Evolutionary conservation across 2,329 filamentous ascomycete genomes (phyloP), one percentile per base, ranked within the genome.

Genomic region (Didymella segeticola): DNA sequence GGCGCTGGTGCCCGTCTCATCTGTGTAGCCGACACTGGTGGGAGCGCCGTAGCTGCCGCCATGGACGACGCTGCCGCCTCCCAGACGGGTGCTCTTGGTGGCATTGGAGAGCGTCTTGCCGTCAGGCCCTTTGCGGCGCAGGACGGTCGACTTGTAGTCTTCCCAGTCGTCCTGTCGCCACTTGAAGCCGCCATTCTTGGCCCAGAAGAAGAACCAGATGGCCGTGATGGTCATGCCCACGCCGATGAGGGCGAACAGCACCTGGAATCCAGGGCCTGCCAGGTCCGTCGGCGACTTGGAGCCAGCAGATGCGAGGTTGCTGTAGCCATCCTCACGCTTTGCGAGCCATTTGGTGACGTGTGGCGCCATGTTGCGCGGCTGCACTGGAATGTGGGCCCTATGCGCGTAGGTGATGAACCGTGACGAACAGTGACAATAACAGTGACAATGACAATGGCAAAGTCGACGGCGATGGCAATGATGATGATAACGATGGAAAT

Each of bases 131-230:
- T 89, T 92, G 47, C 93, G 89, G 34, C 95, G 85, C 38, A 99
- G 78, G 2, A 99, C 95, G 0, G 93, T 97, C 1, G 89, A 89
- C 75, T 98, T 98, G 85, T 99, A 99, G 70, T 99, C 95, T 5
- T 98, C 93, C 93, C 95, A 99, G 76, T 99, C 95, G 29, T 86
- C 82, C 59, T 96, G 46, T 80, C 84, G 83, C 82, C 92, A 98
- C 60, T 89, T 80, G 79, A 98, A 97, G 12, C 95, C 95, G 57
- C 95, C 95, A 66, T 98, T 96, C 78, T 90, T 93, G 52, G 93
- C 93, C 89, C 91, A 96, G 65, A 76, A 96, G 83, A 99, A 98
- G 83, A 99, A 97, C 93, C 95, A 99, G 70, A 98, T 91, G 20
- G 83, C 85, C 0, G 81, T 84, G 3, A 90, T 54, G 20, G 95